Conservation (phyloP, 331 rosid genomes). For the Rosa hybrid region DNA sequence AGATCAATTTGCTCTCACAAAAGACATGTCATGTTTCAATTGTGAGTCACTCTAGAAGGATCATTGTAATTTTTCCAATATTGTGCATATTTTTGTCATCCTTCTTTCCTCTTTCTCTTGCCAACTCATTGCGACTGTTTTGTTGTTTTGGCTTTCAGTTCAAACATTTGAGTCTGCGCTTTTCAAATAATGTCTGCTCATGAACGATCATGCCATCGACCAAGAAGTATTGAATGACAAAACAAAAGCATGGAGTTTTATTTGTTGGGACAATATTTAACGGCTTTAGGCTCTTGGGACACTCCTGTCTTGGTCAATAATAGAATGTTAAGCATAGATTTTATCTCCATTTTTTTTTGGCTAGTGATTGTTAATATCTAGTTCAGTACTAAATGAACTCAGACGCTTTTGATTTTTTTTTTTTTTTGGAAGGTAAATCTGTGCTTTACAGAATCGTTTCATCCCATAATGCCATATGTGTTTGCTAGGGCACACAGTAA, state of each 20-base stretch:
- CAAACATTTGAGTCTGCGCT: background rate
- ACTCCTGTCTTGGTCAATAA: background rate
- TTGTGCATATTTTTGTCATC: background rate
- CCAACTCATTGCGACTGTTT: background rate
- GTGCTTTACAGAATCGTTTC: background rate
- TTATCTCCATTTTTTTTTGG: background rate
- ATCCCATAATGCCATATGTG: background rate
- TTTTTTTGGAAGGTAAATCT: background rate
- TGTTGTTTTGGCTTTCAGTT: background rate
- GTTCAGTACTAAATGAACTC: background rate
- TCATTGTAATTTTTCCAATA: background rate
- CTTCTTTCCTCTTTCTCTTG: background rate
- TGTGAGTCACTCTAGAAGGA: background rate
- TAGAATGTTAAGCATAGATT: background rate
- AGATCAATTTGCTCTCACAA: constrained; percentile 1
- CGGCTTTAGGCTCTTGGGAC: background rate
- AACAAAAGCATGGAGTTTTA: background rate
- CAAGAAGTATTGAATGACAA: background rate
- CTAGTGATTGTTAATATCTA: background rate
- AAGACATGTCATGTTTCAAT: background rate
- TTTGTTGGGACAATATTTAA: background rate
- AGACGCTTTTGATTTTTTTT: background rate
- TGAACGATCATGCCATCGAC: background rate
- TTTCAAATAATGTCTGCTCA: background rate
- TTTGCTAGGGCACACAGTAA: background rate